Base-by-base conservation (phyloP, 306 rosid species). In the Citrullus mucosospermus region DNA sequence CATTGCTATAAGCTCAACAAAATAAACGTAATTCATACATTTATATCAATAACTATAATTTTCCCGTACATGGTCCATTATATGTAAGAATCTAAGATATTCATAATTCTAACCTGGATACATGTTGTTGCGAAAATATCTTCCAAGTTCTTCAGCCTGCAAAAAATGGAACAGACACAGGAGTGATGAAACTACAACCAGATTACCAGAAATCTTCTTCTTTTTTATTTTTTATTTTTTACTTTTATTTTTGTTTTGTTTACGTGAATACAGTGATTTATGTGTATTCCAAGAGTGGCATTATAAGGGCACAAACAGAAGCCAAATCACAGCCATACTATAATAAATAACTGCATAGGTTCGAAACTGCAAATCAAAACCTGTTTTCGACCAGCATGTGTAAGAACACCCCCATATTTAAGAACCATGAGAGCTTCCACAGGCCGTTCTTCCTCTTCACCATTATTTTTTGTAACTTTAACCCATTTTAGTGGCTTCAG, bases 321-420 rank as follows among this genome's bases (percentile, higher is more conserved):
- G 43, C 32, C 16, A 62, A 30, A 75, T n/a, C 55, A 39, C 30
- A 58, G 18, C 22, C 72, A 73, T 14, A 73, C 56, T 51, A 25
- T 30, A 70, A 70, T 70, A 70, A 41, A 70, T 43, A 44, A 70
- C 17, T 44, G 13, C 50, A 43, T 62, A 65, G 56, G 38, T 28
- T 39, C 20, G 7, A 44, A 61, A 58, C 22, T 36, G 22, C 56
- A 44, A 72, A 77, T 65, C 72, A 57, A 67, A 78, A 95, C 99
- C 99, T 95, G 99, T 85, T 92, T 95, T 85, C 99, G 88, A 62
- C 99, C 99, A 56, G 99, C 99, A 77, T 95, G 99, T 34, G 99
- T 95, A 77, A 95, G 99, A 83, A 95, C 99, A 50, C 99, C 99
- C 30, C 97, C 97, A 78, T 95, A 95, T 87, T 95, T 95, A 48